A percentile compares a stretch with the other conserved stretches of the same genome.
These are phyloP conservation scores for Talinum fruticosum DNA, from an alignment of 148 eudicot genomes.

Conservation along the genomic window DNA sequence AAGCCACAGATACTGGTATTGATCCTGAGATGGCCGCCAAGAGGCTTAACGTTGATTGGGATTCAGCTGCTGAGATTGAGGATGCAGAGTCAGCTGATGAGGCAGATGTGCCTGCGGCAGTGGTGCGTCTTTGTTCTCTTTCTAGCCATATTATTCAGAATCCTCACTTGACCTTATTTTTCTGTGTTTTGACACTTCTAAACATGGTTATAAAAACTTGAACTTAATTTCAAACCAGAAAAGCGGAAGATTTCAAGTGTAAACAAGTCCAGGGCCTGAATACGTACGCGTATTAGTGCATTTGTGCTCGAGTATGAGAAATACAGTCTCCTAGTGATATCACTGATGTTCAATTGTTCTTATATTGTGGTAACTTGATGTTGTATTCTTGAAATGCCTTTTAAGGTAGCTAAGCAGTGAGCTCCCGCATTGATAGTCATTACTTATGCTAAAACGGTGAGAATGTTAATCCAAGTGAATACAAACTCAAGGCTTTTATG, in stretches of 20 bases:
- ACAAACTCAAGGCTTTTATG: background rate
- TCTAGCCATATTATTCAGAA: background rate
- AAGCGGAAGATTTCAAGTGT: background rate
- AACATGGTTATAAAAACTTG: background rate
- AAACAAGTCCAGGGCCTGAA: background rate
- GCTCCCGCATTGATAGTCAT: slow-evolving; percentile 11
- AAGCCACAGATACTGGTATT: slow-evolving; percentile 84
- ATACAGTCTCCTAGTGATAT: background rate
- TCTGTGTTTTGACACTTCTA: background rate
- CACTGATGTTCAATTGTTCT: background rate
- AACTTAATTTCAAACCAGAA: background rate
- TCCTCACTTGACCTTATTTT: background rate
- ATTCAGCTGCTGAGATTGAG: slow-evolving; percentile 86
- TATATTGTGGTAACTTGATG: background rate
- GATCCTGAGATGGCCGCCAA: slow-evolving; percentile 83
- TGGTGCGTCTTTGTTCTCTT: slow-evolving; percentile 45
- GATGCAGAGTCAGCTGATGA: slow-evolving; percentile 46
- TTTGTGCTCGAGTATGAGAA: background rate
- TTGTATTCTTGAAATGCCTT: slow-evolving; percentile 3
- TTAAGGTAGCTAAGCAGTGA: slow-evolving; percentile 10
- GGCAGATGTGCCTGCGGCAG: slow-evolving; percentile 57
- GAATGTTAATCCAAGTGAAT: slow-evolving; percentile 9
- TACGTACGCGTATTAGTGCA: background rate
- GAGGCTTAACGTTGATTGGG: slow-evolving; percentile 90
- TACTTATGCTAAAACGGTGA: background rate